Evolutionary conservation across 2,329 filamentous ascomycete species (phyloP).

Genomic region (Aureobasidium vineae): DNA sequence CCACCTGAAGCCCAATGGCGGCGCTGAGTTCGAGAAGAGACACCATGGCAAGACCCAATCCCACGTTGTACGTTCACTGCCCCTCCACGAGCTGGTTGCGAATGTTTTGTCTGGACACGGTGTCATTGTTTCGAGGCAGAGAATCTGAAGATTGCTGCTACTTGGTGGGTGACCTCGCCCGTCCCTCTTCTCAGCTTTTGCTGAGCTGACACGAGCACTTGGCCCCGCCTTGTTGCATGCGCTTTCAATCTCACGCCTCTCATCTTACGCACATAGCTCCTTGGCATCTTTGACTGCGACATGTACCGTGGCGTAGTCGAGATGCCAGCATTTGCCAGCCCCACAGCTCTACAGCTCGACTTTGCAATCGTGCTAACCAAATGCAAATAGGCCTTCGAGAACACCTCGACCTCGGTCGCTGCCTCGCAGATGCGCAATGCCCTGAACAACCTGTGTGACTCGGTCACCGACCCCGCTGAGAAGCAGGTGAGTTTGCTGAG

Average conservation of each 20-base stretch:
- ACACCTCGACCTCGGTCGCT: constrained; percentile 96
- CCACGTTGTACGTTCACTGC: constrained; percentile 67
- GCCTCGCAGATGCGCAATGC: constrained; percentile 99
- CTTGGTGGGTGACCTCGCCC: not conserved
- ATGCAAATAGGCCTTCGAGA: constrained; percentile 81
- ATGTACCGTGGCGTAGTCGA: not conserved
- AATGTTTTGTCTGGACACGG: not conserved
- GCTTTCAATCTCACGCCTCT: not conserved
- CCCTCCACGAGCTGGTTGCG: not conserved
- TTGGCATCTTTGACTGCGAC: not conserved
- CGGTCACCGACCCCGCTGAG: constrained; percentile 72
- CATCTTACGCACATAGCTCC: not conserved
- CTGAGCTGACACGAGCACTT: constrained; percentile 13
- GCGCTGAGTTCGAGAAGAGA: constrained; percentile 55
- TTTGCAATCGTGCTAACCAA: constrained; percentile 9
- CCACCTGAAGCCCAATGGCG: constrained; percentile 69
- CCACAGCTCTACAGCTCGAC: not conserved
- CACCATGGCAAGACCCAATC: constrained; percentile 84
- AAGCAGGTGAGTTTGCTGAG: constrained; percentile 65
- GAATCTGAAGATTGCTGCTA: not conserved
- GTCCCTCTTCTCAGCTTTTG: not conserved
- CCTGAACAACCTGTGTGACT: constrained; percentile 87
- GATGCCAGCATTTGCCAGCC: not conserved
- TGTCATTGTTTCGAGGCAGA: not conserved
- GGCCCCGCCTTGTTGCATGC: not conserved